Evolutionary conservation across 2,329 filamentous ascomycete genomes (phyloP), one percentile per base, ranked within the genome.

Genomic region (Setomelanomma holmii): DNA sequence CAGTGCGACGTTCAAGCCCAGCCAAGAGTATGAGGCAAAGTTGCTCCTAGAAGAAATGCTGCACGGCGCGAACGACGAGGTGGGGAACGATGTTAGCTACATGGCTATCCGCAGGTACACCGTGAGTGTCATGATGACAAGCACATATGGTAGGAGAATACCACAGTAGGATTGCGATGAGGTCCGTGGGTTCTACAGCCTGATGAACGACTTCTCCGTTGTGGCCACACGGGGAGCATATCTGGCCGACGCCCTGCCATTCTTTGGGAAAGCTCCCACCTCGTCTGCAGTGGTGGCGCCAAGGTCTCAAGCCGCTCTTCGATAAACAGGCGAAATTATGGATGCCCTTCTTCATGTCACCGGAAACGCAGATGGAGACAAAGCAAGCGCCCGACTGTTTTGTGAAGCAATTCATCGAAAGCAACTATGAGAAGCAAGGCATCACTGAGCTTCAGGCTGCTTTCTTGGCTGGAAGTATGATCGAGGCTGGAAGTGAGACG

Each of bases 1-100:
- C 48, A 75, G 75, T 8, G 64, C 65, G 4, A 73, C 67, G 1
- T 80, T 79, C 49, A 67, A 73, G 34, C 78, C 79, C 2, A 75
- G 68, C 35, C 79, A 80, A 54, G 75, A 79, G 46, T 80, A 75
- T 51, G 79, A 81, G 61, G 66, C 72, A 0, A 80, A 78, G 56
- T 75, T 80, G 57, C 56, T 81, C 30, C 55, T 80, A 4, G 71
- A 69, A 51, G 77, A 80, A 47, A 53, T 81, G 0, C 52, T 73
- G 12, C 75, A 74, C 45, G 64, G 57, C 0, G 63, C 67, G 36
- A 56, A 60, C 38, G 53, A 47, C 39, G 47, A 40, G 17, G 56
- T 35, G 20, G 66, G 64, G 16, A 63, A 56, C 47, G 63, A 59
- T n/a, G 58, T 56, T 4, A 59, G 53, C 19, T 71, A 70, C 53